Conservation (phyloP, 768 basidiomycete species). For the Trametes punicea region DNA sequence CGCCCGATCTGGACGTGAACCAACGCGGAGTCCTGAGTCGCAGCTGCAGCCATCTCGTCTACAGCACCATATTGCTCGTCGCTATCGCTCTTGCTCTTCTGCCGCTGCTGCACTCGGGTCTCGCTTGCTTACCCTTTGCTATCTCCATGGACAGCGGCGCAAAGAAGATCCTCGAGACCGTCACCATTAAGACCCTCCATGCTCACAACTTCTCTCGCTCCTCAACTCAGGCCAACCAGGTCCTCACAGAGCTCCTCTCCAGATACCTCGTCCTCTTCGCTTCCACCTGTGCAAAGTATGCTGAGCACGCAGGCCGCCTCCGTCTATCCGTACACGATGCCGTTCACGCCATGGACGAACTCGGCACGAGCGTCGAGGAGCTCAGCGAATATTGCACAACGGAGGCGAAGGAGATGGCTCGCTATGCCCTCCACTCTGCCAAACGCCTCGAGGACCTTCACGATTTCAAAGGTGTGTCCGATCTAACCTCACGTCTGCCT, state of each 20-base stretch:
- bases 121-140: not conserved
- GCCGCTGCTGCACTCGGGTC: not conserved
- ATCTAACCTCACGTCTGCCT: conserved; percentile 16
- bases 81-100: not conserved
- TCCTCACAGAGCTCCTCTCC: conserved; percentile 72
- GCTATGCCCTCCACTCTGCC: conserved; percentile 61
- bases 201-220: conserved; percentile 75
- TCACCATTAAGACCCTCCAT: conserved; percentile 67
- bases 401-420: conserved; percentile 66
- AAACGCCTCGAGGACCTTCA: conserved; percentile 69
- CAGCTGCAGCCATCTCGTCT: too few species aligned
- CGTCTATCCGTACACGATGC: conserved; percentile 58
- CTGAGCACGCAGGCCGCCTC: conserved; percentile 70
- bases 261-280: conserved; percentile 69
- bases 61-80: not conserved
- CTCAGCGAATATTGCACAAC: conserved; percentile 60
- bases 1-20: conserved; percentile 3
- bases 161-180: conserved; percentile 63
- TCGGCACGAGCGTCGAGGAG: conserved; percentile 71
- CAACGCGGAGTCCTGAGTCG: too few species aligned
- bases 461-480: conserved; percentile 60
- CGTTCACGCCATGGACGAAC: conserved; percentile 63
- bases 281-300: conserved; percentile 66
- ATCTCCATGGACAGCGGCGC: conserved; percentile 50
- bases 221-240: conserved; percentile 65